These are phyloP conservation scores for Clonostachys byssicola DNA, from an alignment of 2,329 filamentous ascomycete genomes.

Conservation along the genomic window DNA sequence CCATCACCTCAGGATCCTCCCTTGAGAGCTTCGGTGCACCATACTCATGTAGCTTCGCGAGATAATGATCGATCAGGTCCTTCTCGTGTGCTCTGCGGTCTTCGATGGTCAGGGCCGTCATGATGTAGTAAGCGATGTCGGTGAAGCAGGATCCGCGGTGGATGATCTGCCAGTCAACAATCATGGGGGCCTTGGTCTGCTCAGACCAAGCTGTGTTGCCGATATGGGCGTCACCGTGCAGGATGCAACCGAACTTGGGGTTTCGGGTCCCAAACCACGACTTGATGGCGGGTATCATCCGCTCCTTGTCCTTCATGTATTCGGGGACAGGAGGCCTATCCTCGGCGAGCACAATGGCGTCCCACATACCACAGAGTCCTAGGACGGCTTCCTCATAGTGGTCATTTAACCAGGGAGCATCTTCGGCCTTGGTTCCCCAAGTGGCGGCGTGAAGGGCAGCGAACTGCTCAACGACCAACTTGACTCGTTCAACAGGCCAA, in stretches of 20 bases:
- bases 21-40: slow-evolving; percentile 24
- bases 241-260: slow-evolving; percentile 28
- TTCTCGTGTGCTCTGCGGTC: slow-evolving; percentile 32
- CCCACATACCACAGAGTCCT: slow-evolving; percentile 20
- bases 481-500: slow-evolving; percentile 22
- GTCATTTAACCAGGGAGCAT: slow-evolving; percentile 15
- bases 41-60: slow-evolving; percentile 18
- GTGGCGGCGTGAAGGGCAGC: slow-evolving; percentile 31
- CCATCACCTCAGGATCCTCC: slow-evolving; percentile 7
- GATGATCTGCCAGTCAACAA: slow-evolving; percentile 35
- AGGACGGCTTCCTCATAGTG: slow-evolving; percentile 29
- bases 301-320: slow-evolving; percentile 26
- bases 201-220: slow-evolving; percentile 27
- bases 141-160: slow-evolving; percentile 36
- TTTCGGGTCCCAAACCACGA: slow-evolving; percentile 28
- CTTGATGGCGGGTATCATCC: slow-evolving; percentile 25
- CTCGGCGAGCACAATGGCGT: slow-evolving; percentile 18
- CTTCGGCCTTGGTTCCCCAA: slow-evolving; percentile 17
- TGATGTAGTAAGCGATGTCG: slow-evolving; percentile 34
- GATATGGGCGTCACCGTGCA: slow-evolving; percentile 37
- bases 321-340: slow-evolving; percentile 25
- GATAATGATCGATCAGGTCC: slow-evolving; percentile 27
- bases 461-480: slow-evolving; percentile 30
- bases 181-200: slow-evolving; percentile 15
- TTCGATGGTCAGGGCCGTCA: slow-evolving; percentile 27